phyloP scores from a whole-genome alignment of 805 yeast genomes.

The Kregervanrija fluxuum region DNA sequence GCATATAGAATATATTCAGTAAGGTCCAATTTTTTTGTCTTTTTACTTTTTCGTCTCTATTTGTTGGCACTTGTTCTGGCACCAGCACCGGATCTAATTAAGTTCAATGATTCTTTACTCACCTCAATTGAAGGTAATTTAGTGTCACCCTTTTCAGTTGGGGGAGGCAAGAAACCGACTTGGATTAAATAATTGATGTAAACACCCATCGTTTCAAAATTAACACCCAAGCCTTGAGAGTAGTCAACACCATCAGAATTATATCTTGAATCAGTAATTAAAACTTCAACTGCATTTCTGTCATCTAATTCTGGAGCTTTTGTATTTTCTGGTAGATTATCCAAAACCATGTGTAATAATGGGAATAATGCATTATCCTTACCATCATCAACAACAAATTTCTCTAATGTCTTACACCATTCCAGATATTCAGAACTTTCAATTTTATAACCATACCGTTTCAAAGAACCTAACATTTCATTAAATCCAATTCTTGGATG shows the following conservation, averaged over 20 bases:
- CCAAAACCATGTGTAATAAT: slow-evolving; percentile 87
- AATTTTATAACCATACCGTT: slow-evolving; percentile 66
- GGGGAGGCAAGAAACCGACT: slow-evolving; percentile 72
- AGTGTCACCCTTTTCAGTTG: slow-evolving; percentile 36
- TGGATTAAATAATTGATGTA: slow-evolving; percentile 76
- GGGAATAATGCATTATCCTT: slow-evolving; percentile 89
- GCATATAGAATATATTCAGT: too few species aligned
- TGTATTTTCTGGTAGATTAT: slow-evolving; percentile 82
- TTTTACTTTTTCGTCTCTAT: neutral
- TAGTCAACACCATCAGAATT: slow-evolving; percentile 45
- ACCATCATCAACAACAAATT: slow-evolving; percentile 63
- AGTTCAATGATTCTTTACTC: slow-evolving; percentile 46
- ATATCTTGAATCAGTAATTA: slow-evolving; percentile 53
- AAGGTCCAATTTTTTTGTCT: neutral
- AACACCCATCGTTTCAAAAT: slow-evolving; percentile 53
- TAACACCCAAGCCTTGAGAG: slow-evolving; percentile 72
- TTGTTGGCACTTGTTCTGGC: slow-evolving; percentile 59
- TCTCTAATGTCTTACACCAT: slow-evolving; percentile 77
- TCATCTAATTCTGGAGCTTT: slow-evolving; percentile 96
- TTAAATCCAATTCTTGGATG: slow-evolving; percentile 87
- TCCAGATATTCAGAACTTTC: slow-evolving; percentile 55
- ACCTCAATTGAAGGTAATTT: slow-evolving; percentile 52
- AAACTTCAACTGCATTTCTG: slow-evolving; percentile 63
- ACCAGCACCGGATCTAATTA: slow-evolving; percentile 63
- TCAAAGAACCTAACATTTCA: slow-evolving; percentile 61